A percentile compares a stretch with the other conserved stretches of the same genome.
Conservation (phyloP, 2,329 filamentous ascomycete genomes). For the Ophiostoma australiae region DNA sequence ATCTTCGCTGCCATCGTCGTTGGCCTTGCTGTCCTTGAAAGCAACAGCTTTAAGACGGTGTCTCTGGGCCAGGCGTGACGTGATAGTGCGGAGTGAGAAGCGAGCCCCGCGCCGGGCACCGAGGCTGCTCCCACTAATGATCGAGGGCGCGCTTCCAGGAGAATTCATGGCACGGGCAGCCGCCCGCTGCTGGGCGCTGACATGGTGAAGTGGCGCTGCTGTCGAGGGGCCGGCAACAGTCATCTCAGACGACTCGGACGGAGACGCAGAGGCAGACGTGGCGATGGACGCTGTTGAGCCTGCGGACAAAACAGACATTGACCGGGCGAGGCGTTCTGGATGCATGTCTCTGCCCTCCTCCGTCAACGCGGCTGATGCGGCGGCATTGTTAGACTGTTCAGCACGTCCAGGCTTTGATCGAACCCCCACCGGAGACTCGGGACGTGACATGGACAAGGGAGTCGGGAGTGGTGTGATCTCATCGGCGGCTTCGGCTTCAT, state of each 20-base stretch:
- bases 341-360: slow-evolving; percentile 6
- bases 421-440: slow-evolving; percentile 4
- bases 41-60: not conserved
- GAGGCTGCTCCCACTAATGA: not conserved
- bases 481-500: slow-evolving; percentile 13
- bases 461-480: slow-evolving; percentile 16
- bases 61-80: slow-evolving; percentile 17
- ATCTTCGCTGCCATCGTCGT: not conserved
- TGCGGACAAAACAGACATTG: not conserved
- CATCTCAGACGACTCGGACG: slow-evolving; percentile 11
- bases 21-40: not conserved
- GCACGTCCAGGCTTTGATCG: slow-evolving; percentile 9
- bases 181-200: slow-evolving; percentile 20
- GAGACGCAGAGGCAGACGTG: slow-evolving; percentile 12
- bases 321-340: not conserved
- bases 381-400: slow-evolving; percentile 16
- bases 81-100: slow-evolving; percentile 19
- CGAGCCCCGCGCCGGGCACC: slow-evolving; percentile 7
- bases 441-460: slow-evolving; percentile 12
- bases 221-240: slow-evolving; percentile 18
- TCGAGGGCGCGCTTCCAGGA: not conserved
- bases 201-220: slow-evolving; percentile 9
- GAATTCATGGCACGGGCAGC: slow-evolving; percentile 18
- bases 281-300: not conserved
- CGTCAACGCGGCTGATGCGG: slow-evolving; percentile 15